A percentile compares a stretch with the other conserved stretches of the same genome.
Evolutionary conservation across 306 rosid genomes (phyloP).

Genomic region (Citrullus colocynthis): DNA sequence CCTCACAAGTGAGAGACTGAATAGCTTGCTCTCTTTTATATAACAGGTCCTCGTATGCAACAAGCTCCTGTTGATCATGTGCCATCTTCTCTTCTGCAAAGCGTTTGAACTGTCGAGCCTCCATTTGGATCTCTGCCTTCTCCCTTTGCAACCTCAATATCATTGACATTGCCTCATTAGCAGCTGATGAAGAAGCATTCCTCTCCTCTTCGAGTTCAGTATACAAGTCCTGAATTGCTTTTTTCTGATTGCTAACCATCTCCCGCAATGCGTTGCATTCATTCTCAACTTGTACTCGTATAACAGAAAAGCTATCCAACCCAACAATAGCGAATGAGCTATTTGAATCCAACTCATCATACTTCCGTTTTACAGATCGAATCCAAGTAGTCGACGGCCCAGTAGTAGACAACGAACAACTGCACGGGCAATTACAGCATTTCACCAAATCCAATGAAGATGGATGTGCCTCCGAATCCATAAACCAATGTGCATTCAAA

Average conservation of each 20-base stretch:
- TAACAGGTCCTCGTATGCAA: slow-evolving; percentile 65
- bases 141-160: slow-evolving; percentile 95
- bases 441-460: slow-evolving; percentile 40
- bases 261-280: slow-evolving; percentile 79
- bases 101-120: slow-evolving; percentile 87
- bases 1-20: slow-evolving; percentile 87
- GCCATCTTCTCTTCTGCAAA: slow-evolving; percentile 84
- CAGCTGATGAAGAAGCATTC: slow-evolving; percentile 82
- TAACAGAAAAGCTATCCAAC: slow-evolving; percentile 23
- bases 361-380: slow-evolving; percentile 72
- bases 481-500: slow-evolving; percentile 27
- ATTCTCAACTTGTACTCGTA: slow-evolving; percentile 54
- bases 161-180: slow-evolving; percentile 98
- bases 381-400: slow-evolving; percentile 55
- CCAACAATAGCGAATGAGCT: slow-evolving; percentile 33
- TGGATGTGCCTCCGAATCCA: slow-evolving; percentile 46
- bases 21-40: slow-evolving; percentile 82
- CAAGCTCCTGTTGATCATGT: slow-evolving; percentile 75
- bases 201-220: slow-evolving; percentile 92
- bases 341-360: slow-evolving; percentile 48
- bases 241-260: slow-evolving; percentile 59
- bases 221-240: slow-evolving; percentile 55
- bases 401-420: slow-evolving; percentile 28
- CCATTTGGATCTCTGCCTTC: slow-evolving; percentile 98
- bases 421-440: slow-evolving; percentile 56